Evolutionary conservation across 371 early-diverging fungal genomes (phyloP), one percentile per base, ranked within the genome.

Genomic region (Entomophthora muscae): DNA sequence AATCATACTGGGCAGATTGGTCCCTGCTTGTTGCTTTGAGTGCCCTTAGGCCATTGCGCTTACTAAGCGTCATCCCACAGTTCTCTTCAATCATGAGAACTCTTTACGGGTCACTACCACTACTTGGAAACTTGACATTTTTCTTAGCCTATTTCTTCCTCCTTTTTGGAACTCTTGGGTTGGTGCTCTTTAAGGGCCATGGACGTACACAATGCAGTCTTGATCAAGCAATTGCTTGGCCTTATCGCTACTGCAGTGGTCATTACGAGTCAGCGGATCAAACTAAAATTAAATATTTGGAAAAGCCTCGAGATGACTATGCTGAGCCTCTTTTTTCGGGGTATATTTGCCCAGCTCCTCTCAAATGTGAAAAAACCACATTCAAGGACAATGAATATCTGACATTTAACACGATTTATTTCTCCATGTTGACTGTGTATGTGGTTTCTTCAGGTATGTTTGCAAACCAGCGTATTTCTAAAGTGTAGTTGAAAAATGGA

Each of bases 401-500:
- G 13, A 78, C 77, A 26, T 81, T 80, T 67, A 82, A 83, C 53
- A 76, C 73, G 52, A 79, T 83, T n/a, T 78, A 73, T 63, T 68
- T 72, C 10, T 78, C 83, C 24, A 73, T 79, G 76, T 68, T 81
- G 5, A 68, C 81, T 27, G 80, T 80, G 0, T 75, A 79, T 56
- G 74, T 79, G 29, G 71, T 69, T 33, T 69, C 69, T 67, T 65
- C 70, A 28, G 64, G 67, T 57, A 57, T 21, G 32, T 3, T 24
- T 55, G 3, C 26, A 7, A 1, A 24, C 24, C 26, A 24, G 3
- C 31, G 7, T 31, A 42, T 28, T 57, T 23, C n/a, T n/a, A n/a
- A n/a, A n/a, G n/a, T n/a, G n/a, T 66, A 80, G 82, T 74, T 53
- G 83, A 84, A 68, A 80, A 81, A 29, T 85, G 83, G 84, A 80